Evolutionary conservation across 2,329 filamentous ascomycete species (phyloP).

Genomic region (Fusarium nodosum): DNA sequence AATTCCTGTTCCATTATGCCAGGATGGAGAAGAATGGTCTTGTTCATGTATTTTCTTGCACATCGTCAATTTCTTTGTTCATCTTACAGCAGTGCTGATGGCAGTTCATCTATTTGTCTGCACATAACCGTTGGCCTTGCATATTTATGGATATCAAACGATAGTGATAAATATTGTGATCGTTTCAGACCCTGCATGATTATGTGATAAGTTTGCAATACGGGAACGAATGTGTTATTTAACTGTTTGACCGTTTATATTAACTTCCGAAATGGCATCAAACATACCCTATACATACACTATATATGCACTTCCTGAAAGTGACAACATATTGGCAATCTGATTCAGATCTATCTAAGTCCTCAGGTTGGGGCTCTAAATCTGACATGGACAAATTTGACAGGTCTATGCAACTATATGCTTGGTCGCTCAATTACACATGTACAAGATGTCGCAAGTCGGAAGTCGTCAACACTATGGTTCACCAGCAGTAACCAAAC

Average conservation of each 20-base stretch:
- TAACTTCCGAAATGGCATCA: neutral
- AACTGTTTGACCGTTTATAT: too few relatives aligned
- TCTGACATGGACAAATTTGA: rapidly evolving
- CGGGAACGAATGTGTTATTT: neutral
- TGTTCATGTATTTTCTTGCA: neutral
- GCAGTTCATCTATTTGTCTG: neutral
- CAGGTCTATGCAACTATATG: too few relatives aligned
- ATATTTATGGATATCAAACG: neutral
- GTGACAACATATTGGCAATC: neutral
- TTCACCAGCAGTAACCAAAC: neutral
- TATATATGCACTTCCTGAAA: neutral
- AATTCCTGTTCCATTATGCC: constrained; percentile 2
- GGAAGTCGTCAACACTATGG: neutral
- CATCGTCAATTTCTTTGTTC: neutral
- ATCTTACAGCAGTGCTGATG: neutral
- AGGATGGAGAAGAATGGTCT: neutral
- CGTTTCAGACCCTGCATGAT: neutral
- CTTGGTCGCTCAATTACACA: too few relatives aligned
- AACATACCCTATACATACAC: neutral
- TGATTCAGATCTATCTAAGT: neutral
- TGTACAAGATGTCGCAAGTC: too few relatives aligned
- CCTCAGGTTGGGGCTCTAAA: too few relatives aligned
- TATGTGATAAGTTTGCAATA: neutral
- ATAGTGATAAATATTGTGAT: neutral
- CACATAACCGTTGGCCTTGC: neutral